Base-by-base conservation (phyloP, 441 rosid genomes). In the Erodium chrysanthum region DNA sequence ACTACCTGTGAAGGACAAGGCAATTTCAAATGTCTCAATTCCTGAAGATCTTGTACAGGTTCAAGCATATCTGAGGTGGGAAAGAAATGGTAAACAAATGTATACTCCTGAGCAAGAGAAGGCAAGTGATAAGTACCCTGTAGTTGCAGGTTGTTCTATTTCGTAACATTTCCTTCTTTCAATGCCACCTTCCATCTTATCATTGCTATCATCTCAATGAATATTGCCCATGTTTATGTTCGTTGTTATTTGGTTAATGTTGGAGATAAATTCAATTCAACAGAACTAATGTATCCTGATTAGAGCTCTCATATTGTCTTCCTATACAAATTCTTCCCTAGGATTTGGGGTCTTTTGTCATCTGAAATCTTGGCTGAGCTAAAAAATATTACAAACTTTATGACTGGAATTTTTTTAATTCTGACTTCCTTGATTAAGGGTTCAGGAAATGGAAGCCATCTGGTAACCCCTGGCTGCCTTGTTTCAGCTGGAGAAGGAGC, bases 1-100 rank as follows among this genome's bases (percentile, higher is more conserved):
- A 75, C 75, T 91, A 77, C 88, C 92, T 23, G 64, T 48, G 69
- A 82, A 75, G 74, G 78, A 81, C 76, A 80, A 80, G 74, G 63
- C 65, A 70, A 70, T 64, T 61, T 73, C 84, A 58, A 84, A 79
- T 68, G 74, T 79, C 65, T 78, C 84, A 63, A 81, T 91, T 82
- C 97, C 97, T 71, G 97, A 89, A 74, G 97, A 93, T 58, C 98
- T 94, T 77, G 96, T 94, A 68, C 97, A 89, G 78, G 63, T 86
- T 72, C 98, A 94, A 79, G 88, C 98, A 27, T 91, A 89, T 85
- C 52, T 89, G 70, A 85, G 97, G 79, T 94, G 98, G 98, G 98
- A 94, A 84, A 86, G 91, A 81, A 91, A 85, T 44, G 97, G 98
- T 68, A 94, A 89, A 86, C 96, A 86, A 79, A 84, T 71, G 76